These are phyloP conservation scores for Hypoxylon lenormandii DNA, from an alignment of 495 filamentous ascomycete species.

Conservation along the genomic window DNA sequence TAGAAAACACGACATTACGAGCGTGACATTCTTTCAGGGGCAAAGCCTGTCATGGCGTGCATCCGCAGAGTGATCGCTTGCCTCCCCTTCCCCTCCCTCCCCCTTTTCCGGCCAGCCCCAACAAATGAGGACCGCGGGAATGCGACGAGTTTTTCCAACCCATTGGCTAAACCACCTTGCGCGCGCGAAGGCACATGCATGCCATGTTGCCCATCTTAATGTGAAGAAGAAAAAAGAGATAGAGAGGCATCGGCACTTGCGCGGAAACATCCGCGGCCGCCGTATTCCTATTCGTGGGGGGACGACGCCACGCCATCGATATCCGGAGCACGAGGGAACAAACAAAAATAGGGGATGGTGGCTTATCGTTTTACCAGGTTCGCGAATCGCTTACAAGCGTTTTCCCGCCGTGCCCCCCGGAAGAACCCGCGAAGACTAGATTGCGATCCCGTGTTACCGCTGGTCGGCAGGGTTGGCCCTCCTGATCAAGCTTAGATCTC, in stretches of 20 bases:
- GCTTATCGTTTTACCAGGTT: neutral
- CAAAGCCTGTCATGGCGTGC: slow-evolving; percentile 10
- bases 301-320: no score
- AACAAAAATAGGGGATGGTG: neutral
- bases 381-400: neutral
- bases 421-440: slow-evolving; percentile 18
- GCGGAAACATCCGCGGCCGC: slow-evolving; percentile 22
- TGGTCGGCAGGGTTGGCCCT: neutral
- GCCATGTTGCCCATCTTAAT: slow-evolving; percentile 29
- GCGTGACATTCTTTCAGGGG: slow-evolving; percentile 16
- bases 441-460: neutral
- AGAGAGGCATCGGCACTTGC: slow-evolving; percentile 12
- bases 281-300: slow-evolving; percentile 8
- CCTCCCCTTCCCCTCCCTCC: neutral
- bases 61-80: slow-evolving; percentile 13
- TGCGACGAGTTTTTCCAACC: neutral
- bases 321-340: no score
- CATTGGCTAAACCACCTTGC: neutral
- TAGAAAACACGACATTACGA: no score
- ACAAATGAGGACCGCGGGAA: neutral
- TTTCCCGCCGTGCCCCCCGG: neutral
- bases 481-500: no score
- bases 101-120: neutral
- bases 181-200: slow-evolving; percentile 6
- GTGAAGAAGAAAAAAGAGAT: no score